Percentiles rank a stretch among this genome's conserved stretches.
These are phyloP conservation scores for Plasmodium inui DNA, from an alignment of 169 alveolate species.

Conservation along the genomic window DNA sequence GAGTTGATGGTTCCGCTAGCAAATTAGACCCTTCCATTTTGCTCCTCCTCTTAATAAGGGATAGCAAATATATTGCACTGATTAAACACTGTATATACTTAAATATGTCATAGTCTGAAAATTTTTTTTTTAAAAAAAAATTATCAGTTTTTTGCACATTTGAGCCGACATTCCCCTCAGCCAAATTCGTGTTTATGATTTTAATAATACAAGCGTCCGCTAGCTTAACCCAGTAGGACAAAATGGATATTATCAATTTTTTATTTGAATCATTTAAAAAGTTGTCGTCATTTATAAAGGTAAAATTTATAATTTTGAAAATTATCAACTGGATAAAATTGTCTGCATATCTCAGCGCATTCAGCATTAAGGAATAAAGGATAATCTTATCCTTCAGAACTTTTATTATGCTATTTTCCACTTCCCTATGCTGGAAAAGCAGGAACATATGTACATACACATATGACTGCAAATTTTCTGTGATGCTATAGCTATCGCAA, in stretches of 20 bases:
- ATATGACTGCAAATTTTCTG: conserved; percentile 6
- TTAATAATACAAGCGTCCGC: conserved; percentile 56
- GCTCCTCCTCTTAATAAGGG: conserved; percentile 29
- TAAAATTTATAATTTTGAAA: conserved; percentile 51
- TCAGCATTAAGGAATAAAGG: conserved; percentile 65
- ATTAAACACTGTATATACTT: conserved; percentile 67
- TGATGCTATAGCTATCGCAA: background rate
- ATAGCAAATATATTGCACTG: conserved; percentile 47
- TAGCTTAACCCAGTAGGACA: conserved; percentile 51
- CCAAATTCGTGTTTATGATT: conserved; percentile 24
- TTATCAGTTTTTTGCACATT: background rate
- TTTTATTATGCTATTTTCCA: conserved; percentile 28
- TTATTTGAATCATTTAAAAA: conserved; percentile 67
- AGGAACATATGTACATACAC: conserved; percentile 44
- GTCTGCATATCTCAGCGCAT: conserved; percentile 65
- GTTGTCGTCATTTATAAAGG: conserved; percentile 33
- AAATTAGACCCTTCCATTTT: conserved; percentile 1
- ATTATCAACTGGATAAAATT: conserved; percentile 58
- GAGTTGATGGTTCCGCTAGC: background rate
- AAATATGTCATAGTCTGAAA: conserved; percentile 58
- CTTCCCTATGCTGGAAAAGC: conserved; percentile 41
- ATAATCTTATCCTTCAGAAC: conserved; percentile 59
- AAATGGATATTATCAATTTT: conserved; percentile 47
- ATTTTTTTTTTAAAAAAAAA: conserved; percentile 38
- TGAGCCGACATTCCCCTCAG: conserved; percentile 5